These are phyloP conservation scores for Rubroboletus pulcherrimus DNA, from an alignment of 768 basidiomycete species.

Conservation along the genomic window DNA sequence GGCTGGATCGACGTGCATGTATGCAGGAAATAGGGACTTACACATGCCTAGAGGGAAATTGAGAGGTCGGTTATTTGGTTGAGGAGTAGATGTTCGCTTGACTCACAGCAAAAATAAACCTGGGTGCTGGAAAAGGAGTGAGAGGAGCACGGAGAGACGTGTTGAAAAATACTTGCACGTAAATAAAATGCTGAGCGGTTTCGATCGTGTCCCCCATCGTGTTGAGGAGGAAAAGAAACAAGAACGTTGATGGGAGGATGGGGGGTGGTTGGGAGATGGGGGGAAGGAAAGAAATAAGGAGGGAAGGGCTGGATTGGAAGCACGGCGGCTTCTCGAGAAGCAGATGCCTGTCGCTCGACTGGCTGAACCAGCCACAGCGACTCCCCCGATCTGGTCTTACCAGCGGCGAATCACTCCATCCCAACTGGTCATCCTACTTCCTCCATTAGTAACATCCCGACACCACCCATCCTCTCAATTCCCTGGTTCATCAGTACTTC, in stretches of 20 bases:
- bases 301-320: slow-evolving; percentile 25
- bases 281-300: slow-evolving; percentile 27
- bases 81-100: slow-evolving; percentile 15
- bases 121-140: slow-evolving; percentile 42
- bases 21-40: slow-evolving; percentile 33
- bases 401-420: slow-evolving; percentile 24
- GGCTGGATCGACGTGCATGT: slow-evolving; percentile 12
- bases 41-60: slow-evolving; percentile 58
- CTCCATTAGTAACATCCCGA: not conserved
- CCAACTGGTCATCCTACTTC: slow-evolving; percentile 15
- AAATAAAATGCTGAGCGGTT: slow-evolving; percentile 73
- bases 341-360: slow-evolving; percentile 19
- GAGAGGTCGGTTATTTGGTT: slow-evolving; percentile 29
- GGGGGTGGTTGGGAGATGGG: slow-evolving; percentile 9
- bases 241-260: slow-evolving; percentile 7
- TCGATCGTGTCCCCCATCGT: slow-evolving; percentile 45
- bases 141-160: slow-evolving; percentile 1
- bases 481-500: not conserved
- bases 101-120: slow-evolving; percentile 84
- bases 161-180: slow-evolving; percentile 44
- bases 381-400: slow-evolving; percentile 30
- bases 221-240: slow-evolving; percentile 18
- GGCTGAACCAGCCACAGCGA: slow-evolving; percentile 23
- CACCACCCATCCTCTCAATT: not conserved
- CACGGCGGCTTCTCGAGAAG: slow-evolving; percentile 29